phyloP scores from a whole-genome alignment of 768 basidiomycete species.

The Amanita rubescens region DNA sequence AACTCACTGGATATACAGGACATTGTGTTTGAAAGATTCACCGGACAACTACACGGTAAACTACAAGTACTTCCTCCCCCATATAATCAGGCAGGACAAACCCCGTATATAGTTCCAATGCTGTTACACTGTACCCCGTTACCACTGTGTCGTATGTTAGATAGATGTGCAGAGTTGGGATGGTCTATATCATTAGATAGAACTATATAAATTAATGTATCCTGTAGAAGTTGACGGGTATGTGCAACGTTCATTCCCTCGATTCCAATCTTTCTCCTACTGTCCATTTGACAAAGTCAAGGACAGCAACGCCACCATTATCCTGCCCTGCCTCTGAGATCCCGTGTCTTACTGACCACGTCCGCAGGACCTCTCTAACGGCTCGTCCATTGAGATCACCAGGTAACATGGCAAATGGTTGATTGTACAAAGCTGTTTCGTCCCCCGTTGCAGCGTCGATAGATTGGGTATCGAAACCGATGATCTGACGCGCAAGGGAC shows the following conservation, averaged over 20 bases:
- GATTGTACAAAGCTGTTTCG: slow-evolving; percentile 60
- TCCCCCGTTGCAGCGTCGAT: slow-evolving; percentile 29
- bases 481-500: slow-evolving; percentile 76
- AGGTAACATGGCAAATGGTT: slow-evolving; percentile 71
- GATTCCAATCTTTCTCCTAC: slow-evolving; percentile 38
- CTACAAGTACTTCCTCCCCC: slow-evolving; percentile 40
- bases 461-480: slow-evolving; percentile 66
- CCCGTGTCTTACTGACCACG: slow-evolving; percentile 50
- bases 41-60: slow-evolving; percentile 40
- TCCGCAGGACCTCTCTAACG: slow-evolving; percentile 37
- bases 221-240: not conserved
- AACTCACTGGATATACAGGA: slow-evolving; percentile 24
- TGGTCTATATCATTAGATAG: not conserved
- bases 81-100: slow-evolving; percentile 26
- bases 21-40: slow-evolving; percentile 55
- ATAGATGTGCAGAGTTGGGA: not conserved
- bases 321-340: slow-evolving; percentile 27
- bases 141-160: too few relatives aligned
- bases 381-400: slow-evolving; percentile 37
- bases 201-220: not conserved
- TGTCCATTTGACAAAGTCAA: slow-evolving; percentile 62
- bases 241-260: not conserved
- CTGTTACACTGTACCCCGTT: not conserved
- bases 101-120: slow-evolving; percentile 2
- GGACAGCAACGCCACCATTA: slow-evolving; percentile 33